Conservation (phyloP, 2,329 filamentous ascomycete species). For the Penicillium sp. region DNA sequence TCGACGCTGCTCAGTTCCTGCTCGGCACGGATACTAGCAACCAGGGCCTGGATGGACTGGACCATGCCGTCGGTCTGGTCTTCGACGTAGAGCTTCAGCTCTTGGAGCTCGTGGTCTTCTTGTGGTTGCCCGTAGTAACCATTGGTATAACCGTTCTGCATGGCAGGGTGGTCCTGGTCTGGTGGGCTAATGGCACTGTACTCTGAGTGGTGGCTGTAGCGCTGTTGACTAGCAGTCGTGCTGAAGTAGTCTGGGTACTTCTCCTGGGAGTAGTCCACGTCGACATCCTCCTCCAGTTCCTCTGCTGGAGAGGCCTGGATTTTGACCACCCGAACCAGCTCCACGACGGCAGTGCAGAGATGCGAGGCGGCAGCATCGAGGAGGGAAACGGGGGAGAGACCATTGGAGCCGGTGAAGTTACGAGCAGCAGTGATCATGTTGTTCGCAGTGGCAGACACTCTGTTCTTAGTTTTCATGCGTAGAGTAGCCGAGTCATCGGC, state of each 20-base stretch:
- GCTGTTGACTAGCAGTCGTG: conserved; percentile 51
- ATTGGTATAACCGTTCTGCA: conserved; percentile 31
- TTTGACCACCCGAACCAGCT: conserved; percentile 80
- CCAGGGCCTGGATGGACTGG: conserved; percentile 78
- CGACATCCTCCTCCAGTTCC: conserved; percentile 80
- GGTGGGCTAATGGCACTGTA: conserved; percentile 75
- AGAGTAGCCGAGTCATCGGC: conserved; percentile 59
- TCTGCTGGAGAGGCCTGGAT: conserved; percentile 73
- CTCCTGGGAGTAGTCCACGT: conserved; percentile 62
- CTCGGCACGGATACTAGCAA: conserved; percentile 68
- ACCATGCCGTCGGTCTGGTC: conserved; percentile 79
- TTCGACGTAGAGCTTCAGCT: conserved; percentile 74
- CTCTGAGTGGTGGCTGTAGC: conserved; percentile 65
- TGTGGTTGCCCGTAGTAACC: conserved; percentile 43
- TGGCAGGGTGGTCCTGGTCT: conserved; percentile 24
- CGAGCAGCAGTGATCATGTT: conserved; percentile 93
- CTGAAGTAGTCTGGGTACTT: conserved; percentile 69
- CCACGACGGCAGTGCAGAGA: conserved; percentile 79
- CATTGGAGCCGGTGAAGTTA: conserved; percentile 79
- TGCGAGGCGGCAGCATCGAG: conserved; percentile 92
- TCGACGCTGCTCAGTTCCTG: conserved; percentile 64
- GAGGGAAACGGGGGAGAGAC: conserved; percentile 88
- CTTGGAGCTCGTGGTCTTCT: conserved; percentile 54
- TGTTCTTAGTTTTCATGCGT: conserved; percentile 70
- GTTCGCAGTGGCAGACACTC: conserved; percentile 90